Conservation (phyloP, 140 eudicot genomes). For the Oenanthe javanica region DNA sequence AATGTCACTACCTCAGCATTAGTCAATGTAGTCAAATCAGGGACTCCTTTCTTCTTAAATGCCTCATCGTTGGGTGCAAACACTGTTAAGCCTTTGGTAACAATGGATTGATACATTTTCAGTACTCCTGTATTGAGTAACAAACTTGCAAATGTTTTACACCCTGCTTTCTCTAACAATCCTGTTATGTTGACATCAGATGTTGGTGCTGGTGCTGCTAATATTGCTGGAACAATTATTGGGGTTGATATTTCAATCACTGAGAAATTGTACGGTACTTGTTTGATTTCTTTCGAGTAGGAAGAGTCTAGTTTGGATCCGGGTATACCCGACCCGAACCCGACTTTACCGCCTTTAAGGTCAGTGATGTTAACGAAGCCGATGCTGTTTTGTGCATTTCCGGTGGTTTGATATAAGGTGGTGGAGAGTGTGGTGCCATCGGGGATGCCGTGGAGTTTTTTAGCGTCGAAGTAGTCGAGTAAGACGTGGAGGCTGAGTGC, state of each 20-base stretch:
- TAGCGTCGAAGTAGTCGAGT: conserved; percentile 63
- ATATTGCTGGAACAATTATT: conserved; percentile 44
- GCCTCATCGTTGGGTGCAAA: conserved; percentile 73
- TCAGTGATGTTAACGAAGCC: conserved; percentile 79
- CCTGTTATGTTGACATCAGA: conserved; percentile 48
- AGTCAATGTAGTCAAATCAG: conserved; percentile 24
- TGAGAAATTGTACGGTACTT: conserved; percentile 62
- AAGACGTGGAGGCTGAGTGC: conserved; percentile 58
- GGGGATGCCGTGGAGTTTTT: conserved; percentile 66
- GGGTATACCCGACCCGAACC: conserved; percentile 68
- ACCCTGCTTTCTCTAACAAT: conserved; percentile 70
- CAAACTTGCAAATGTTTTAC: conserved; percentile 57
- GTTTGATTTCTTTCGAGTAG: conserved; percentile 49
- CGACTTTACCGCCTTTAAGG: conserved; percentile 71
- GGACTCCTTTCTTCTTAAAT: conserved; percentile 31
- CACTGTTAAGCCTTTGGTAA: conserved; percentile 55
- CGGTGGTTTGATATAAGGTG: conserved; percentile 79
- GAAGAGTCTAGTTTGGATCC: conserved; percentile 50
- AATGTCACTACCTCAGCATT: conserved; percentile 35
- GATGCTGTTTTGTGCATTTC: conserved; percentile 41
- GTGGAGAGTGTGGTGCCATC: conserved; percentile 62
- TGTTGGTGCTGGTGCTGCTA: conserved; percentile 59
- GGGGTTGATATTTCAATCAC: conserved; percentile 56
- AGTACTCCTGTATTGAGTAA: conserved; percentile 45
- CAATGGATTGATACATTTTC: conserved; percentile 39